These are phyloP conservation scores for Globomyces pollinis-pini DNA, from an alignment of 192 early-diverging fungal species.

Conservation along the genomic window DNA sequence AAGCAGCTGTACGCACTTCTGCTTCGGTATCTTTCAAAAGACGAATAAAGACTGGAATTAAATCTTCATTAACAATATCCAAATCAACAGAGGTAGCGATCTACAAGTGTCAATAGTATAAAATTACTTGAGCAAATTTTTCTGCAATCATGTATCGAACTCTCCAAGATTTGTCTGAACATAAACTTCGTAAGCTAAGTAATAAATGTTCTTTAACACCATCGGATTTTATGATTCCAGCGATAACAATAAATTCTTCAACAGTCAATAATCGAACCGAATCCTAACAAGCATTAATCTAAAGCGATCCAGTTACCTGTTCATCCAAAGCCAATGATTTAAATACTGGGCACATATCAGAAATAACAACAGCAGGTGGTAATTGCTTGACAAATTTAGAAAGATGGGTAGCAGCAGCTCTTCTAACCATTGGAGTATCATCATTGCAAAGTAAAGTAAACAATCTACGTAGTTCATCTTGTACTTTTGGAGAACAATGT, in stretches of 20 bases:
- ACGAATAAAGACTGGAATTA: slow-evolving; percentile 76
- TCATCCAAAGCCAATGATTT: slow-evolving; percentile 6
- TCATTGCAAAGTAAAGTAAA: slow-evolving; percentile 81
- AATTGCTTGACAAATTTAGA: slow-evolving; percentile 61
- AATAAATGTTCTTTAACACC: slow-evolving; percentile 69
- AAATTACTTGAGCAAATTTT: slow-evolving; percentile 82
- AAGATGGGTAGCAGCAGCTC: slow-evolving; percentile 81
- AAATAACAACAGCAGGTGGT: slow-evolving; percentile 68
- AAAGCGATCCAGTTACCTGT: slow-evolving; percentile 19
- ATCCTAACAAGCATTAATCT: slow-evolving; percentile 61
- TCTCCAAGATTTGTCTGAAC: slow-evolving; percentile 93
- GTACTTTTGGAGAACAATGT: slow-evolving; percentile 58
- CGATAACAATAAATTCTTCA: slow-evolving; percentile 82
- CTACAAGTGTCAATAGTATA: slow-evolving; percentile 32
- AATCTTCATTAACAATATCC: slow-evolving; percentile 74
- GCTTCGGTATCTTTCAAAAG: slow-evolving; percentile 94
- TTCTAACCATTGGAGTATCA: slow-evolving; percentile 97
- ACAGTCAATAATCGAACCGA: slow-evolving; percentile 95
- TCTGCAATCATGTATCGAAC: slow-evolving; percentile 99
- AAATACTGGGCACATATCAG: slow-evolving; percentile 76
- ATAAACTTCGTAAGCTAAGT: slow-evolving; percentile 66
- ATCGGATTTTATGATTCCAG: slow-evolving; percentile 67
- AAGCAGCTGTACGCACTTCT: slow-evolving; percentile 92
- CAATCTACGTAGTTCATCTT: slow-evolving; percentile 79
- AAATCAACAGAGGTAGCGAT: slow-evolving; percentile 72